Evolutionary conservation across 495 filamentous ascomycete species (phyloP).

Genomic region (Penicillium cataractarum): DNA sequence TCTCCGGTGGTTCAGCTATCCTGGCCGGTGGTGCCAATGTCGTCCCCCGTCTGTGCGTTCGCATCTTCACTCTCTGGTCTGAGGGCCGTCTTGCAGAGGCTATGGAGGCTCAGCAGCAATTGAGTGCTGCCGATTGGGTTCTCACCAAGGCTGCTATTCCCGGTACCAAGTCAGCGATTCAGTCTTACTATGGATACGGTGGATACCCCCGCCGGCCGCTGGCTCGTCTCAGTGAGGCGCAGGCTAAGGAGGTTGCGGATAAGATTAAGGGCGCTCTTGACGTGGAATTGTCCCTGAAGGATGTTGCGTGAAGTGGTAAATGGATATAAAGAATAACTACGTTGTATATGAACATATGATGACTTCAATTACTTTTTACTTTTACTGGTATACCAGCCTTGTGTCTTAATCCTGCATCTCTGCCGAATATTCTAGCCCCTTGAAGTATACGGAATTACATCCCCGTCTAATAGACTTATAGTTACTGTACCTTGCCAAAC

Average conservation of each 20-base stretch:
- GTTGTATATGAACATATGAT: slow-evolving; percentile 13
- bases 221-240: slow-evolving; percentile 58
- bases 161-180: slow-evolving; percentile 83
- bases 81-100: slow-evolving; percentile 75
- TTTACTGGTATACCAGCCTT: too few relatives aligned
- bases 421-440: background rate
- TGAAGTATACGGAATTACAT: background rate
- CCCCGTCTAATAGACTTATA: background rate
- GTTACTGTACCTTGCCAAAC: background rate
- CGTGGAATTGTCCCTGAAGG: slow-evolving; percentile 58
- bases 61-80: slow-evolving; percentile 78
- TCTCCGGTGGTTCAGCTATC: slow-evolving; percentile 79
- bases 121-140: slow-evolving; percentile 82
- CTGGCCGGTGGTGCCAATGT: slow-evolving; percentile 89
- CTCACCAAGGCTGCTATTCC: slow-evolving; percentile 85
- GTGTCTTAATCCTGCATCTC: background rate
- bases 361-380: background rate
- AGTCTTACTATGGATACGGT: slow-evolving; percentile 83
- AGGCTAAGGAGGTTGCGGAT: slow-evolving; percentile 59
- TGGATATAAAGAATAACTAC: slow-evolving; percentile 4
- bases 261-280: slow-evolving; percentile 72
- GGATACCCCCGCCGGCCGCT: slow-evolving; percentile 77
- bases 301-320: slow-evolving; percentile 31
- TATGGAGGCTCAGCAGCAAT: slow-evolving; percentile 67
- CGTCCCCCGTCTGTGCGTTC: slow-evolving; percentile 77